phyloP scores from a whole-genome alignment of 2,329 filamentous ascomycete genomes.

The Aspergillus quadricinctus region DNA sequence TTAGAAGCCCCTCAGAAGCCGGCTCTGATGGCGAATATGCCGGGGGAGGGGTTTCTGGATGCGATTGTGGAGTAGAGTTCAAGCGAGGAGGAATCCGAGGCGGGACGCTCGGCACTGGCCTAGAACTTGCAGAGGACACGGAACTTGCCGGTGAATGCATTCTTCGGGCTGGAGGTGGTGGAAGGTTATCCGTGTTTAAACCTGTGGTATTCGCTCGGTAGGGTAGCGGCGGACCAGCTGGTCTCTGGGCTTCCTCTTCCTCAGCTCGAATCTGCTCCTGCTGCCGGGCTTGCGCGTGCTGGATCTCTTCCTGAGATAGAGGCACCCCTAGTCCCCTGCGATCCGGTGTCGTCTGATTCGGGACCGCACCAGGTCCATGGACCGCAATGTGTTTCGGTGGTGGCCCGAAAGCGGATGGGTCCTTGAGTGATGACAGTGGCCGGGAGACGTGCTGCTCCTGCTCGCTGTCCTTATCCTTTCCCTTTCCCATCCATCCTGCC shows the following conservation, averaged over 20 bases:
- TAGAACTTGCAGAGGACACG: conserved; percentile 27
- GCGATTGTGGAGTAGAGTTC: conserved; percentile 46
- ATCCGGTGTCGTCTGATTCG: conserved; percentile 44
- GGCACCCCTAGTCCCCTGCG: conserved; percentile 42
- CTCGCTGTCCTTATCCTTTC: conserved; percentile 44
- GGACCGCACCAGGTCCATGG: conserved; percentile 42
- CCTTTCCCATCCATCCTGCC: conserved; percentile 57
- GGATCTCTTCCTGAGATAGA: conserved; percentile 36
- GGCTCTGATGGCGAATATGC: conserved; percentile 40
- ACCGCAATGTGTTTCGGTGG: conserved; percentile 65
- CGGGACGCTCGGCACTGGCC: conserved; percentile 54
- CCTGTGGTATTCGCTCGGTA: conserved; percentile 69
- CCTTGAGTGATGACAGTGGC: conserved; percentile 67
- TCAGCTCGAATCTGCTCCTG: conserved; percentile 19
- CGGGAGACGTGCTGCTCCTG: conserved; percentile 50
- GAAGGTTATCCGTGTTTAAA: conserved; percentile 63
- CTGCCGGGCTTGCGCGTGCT: conserved; percentile 25
- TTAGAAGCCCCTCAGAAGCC: conserved; percentile 41
- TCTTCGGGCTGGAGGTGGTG: conserved; percentile 62
- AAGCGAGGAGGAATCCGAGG: conserved; percentile 69
- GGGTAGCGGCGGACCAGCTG: conserved; percentile 54
- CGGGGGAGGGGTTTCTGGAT: conserved; percentile 41
- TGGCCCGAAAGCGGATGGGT: conserved; percentile 73
- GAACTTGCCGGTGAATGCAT: conserved; percentile 26
- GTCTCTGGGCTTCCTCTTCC: conserved; percentile 27